Evolutionary conservation across 257 asterid genomes (phyloP).

Genomic region (Capsicum baccatum): DNA sequence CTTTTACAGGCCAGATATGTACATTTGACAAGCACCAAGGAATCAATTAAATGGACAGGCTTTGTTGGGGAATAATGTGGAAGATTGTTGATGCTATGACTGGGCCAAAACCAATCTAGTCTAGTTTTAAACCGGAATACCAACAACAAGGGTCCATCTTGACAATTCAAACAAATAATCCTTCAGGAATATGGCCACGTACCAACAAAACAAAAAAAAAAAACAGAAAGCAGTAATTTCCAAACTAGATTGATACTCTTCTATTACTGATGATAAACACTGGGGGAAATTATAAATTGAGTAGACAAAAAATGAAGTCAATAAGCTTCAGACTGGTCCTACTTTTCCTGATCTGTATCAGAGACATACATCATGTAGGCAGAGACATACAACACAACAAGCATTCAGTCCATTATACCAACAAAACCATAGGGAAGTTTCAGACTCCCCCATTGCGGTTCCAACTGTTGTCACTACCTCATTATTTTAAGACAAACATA

Average conservation of each 20-base stretch:
- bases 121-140: neutral
- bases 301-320: neutral
- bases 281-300: neutral
- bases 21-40: neutral
- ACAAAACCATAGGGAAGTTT: neutral
- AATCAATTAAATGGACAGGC: neutral
- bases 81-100: neutral
- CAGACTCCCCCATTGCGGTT: neutral
- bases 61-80: neutral
- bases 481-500: neutral
- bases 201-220: neutral
- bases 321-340: neutral
- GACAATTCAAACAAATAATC: neutral
- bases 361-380: neutral
- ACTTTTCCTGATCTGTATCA: conserved; percentile 4
- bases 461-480: neutral
- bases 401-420: neutral
- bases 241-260: neutral
- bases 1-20: neutral
- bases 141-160: neutral
- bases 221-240: neutral
- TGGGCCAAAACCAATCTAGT: neutral
- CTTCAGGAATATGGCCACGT: neutral
- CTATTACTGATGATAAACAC: neutral
- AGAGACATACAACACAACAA: neutral